Conservation (phyloP, 306 rosid species). For the Vigna trinervia region DNA sequence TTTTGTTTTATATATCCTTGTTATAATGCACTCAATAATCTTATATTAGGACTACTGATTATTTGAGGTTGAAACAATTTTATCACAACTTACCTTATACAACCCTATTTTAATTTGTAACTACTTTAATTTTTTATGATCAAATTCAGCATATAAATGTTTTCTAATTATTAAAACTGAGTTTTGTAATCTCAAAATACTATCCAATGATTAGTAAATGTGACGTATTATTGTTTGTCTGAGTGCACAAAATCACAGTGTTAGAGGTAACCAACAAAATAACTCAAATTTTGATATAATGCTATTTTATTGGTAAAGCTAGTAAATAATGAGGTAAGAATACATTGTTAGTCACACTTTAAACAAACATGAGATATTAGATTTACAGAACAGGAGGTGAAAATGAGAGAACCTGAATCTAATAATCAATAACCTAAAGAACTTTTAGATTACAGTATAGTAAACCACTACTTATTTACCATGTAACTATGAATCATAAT, state of each 20-base stretch:
- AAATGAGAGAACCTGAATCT: constrained; percentile 32
- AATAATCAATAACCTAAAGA: constrained; percentile 41
- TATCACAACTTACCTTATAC: too few species aligned
- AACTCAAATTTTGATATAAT: constrained; percentile 8
- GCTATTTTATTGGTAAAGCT: background rate
- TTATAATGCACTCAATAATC: too few species aligned
- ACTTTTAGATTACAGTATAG: constrained; percentile 44
- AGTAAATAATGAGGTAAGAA: background rate
- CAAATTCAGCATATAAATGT: too few species aligned
- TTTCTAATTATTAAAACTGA: too few species aligned
- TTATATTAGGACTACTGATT: too few species aligned
- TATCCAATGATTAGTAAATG: too few species aligned
- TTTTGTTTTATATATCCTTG: too few species aligned
- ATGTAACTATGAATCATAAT: constrained; percentile 47
- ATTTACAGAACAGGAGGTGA: constrained; percentile 49
- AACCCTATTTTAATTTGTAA: too few species aligned
- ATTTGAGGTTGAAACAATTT: too few species aligned
- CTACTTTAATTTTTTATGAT: too few species aligned
- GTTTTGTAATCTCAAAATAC: too few species aligned
- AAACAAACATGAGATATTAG: constrained; percentile 28
- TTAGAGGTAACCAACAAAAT: background rate
- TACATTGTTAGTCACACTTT: constrained; percentile 26
- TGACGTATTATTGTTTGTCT: too few species aligned
- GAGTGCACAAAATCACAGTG: background rate
- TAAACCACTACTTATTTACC: constrained; percentile 48